Percentiles rank a stretch among this genome's conserved stretches.
These are phyloP conservation scores for Cinnamomum chago DNA, from an alignment of 164 flowering plant species.

Conservation along the genomic window DNA sequence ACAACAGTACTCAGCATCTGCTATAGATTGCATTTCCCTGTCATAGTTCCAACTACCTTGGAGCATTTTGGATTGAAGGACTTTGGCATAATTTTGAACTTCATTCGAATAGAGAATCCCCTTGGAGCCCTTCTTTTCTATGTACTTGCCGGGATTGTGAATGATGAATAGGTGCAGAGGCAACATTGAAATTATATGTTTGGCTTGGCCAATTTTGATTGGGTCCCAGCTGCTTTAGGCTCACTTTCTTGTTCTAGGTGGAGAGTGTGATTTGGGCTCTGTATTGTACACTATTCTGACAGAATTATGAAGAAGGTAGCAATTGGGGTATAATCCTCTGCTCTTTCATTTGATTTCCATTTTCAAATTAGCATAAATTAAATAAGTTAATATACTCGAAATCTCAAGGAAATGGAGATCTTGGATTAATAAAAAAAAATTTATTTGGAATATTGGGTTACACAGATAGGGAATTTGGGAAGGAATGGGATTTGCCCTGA, in stretches of 20 bases:
- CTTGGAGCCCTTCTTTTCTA: constrained; percentile 83
- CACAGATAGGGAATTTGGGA: too few species aligned
- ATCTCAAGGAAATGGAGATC: too few species aligned
- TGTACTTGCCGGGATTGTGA: constrained; percentile 66
- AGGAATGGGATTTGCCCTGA: too few species aligned
- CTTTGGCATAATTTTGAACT: constrained; percentile 65
- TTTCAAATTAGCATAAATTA: too few species aligned
- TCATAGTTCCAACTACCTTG: constrained; percentile 82
- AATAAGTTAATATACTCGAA: too few species aligned
- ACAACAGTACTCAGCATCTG: constrained; percentile 79
- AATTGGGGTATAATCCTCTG: too few species aligned
- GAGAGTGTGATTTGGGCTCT: constrained; percentile 53
- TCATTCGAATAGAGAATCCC: constrained; percentile 69
- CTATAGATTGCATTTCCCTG: constrained; percentile 71
- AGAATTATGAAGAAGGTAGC: too few species aligned
- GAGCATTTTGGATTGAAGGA: constrained; percentile 87
- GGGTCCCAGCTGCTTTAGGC: constrained; percentile 69
- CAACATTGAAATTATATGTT: constrained; percentile 34
- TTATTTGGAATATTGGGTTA: too few species aligned
- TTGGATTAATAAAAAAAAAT: too few species aligned
- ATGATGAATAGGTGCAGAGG: constrained; percentile 63
- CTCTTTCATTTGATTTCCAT: too few species aligned
- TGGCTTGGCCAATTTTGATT: constrained; percentile 38
- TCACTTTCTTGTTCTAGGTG: constrained; percentile 66
- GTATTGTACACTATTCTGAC: constrained; percentile 55